These are phyloP conservation scores for Bipolaris sorokiniana DNA, from an alignment of 2,329 filamentous ascomycete genomes.

Conservation along the genomic window DNA sequence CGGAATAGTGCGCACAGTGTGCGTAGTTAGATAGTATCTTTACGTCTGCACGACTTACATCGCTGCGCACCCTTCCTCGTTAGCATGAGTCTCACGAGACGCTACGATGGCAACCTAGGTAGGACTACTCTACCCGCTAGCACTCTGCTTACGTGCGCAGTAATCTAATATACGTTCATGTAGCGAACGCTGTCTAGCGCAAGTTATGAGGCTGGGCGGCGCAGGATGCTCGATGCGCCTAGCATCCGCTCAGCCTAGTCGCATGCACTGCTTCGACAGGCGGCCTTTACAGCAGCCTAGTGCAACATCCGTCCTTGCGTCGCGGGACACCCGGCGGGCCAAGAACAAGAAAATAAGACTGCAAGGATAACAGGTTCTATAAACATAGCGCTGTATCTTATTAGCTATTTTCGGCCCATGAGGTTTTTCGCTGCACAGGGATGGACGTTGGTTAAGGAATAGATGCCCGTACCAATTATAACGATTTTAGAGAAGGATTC, in stretches of 20 bases:
- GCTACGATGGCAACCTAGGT: not conserved
- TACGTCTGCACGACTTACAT: not conserved
- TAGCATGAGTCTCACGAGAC: not conserved
- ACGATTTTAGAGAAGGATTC: too few relatives aligned
- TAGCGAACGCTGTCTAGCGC: slow-evolving; percentile 1
- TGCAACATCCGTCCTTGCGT: too few relatives aligned
- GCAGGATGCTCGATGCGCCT: slow-evolving; percentile 5
- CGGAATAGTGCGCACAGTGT: too few relatives aligned
- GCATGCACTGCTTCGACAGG: slow-evolving; percentile 13
- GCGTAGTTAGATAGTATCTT: not conserved
- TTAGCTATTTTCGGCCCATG: too few relatives aligned
- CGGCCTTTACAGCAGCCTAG: slow-evolving; percentile 11
- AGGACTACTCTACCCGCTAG: not conserved
- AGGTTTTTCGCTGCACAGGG: too few relatives aligned
- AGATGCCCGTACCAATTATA: too few relatives aligned
- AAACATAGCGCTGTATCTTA: too few relatives aligned
- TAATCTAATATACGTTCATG: not conserved
- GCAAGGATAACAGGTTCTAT: too few relatives aligned
- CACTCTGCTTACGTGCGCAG: not conserved
- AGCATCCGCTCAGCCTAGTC: slow-evolving; percentile 11
- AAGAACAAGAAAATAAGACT: too few relatives aligned
- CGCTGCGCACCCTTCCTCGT: not conserved
- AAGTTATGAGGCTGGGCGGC: slow-evolving; percentile 1
- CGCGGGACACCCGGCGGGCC: too few relatives aligned
- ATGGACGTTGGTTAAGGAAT: too few relatives aligned